phyloP scores from a whole-genome alignment of 306 rosid species.

The Senna siamea region DNA sequence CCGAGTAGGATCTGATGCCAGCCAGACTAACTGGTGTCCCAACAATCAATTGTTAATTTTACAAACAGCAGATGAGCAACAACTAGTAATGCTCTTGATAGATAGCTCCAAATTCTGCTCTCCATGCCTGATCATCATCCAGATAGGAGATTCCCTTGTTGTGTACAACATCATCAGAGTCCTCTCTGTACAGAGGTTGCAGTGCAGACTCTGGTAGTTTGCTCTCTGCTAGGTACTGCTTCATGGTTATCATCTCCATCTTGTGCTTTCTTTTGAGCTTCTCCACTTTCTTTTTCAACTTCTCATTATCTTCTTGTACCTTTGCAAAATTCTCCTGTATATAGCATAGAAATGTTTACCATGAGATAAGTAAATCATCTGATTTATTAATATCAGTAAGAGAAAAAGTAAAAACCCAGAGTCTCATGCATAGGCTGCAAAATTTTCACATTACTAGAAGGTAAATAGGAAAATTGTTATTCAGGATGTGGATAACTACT shows the following conservation, averaged over 20 bases:
- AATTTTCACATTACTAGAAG: no score
- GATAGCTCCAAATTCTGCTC: constrained; percentile 95
- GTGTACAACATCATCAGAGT: constrained; percentile 50
- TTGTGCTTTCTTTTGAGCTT: constrained; percentile 87
- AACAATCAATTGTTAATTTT: not conserved
- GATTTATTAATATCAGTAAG: no score
- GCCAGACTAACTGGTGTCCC: not conserved
- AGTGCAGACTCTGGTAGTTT: constrained; percentile 86
- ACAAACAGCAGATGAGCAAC: not conserved
- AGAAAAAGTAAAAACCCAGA: no score
- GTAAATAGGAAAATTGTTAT: no score
- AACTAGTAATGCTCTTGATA: constrained; percentile 81
- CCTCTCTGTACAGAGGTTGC: constrained; percentile 63
- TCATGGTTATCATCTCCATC: constrained; percentile 93
- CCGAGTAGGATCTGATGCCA: constrained; percentile 51
- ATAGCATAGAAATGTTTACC: not conserved
- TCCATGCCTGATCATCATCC: constrained; percentile 91
- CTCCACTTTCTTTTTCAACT: constrained; percentile 82
- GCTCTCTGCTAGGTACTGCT: constrained; percentile 91
- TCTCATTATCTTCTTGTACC: constrained; percentile 73
- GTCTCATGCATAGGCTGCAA: no score
- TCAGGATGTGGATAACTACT: no score
- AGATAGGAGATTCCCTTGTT: constrained; percentile 39
- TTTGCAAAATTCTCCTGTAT: constrained; percentile 68
- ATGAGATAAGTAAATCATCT: no score